Base-by-base conservation (phyloP, 202 grass and related monocot genomes). In the Tripidium arundinaceum region DNA sequence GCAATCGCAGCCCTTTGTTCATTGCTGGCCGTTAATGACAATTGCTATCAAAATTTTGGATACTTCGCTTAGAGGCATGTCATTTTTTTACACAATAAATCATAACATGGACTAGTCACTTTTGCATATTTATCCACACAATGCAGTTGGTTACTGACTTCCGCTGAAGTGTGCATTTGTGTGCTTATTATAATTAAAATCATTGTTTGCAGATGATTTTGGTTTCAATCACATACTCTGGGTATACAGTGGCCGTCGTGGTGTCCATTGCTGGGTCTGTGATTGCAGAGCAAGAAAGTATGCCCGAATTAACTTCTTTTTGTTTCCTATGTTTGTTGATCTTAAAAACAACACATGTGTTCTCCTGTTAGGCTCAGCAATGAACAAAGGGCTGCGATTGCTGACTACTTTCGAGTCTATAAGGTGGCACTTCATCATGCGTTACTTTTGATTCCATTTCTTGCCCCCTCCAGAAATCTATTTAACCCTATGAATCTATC, bases 191-290 rank as follows among this genome's bases (percentile, higher is more conserved):
- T 52, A 70, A 43, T 12, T 59, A 3, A 74, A 61, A 31, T 31
- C 41, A 55, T 65, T 34, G 14, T 70, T 77, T 87, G 63, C 84
- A 98, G 91, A 92, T 84, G 91, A 94, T 92, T 98, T 98, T 86
- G 86, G 89, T 68, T 97, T 98, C 83, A 94, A 77, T 76, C 94
- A 98, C 83, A 98, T 98, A 81, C 26, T 94, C 52, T 98, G 94
- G 94, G 93, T 88, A 39, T 96, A 90, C 76, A 92, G 93, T 90
- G 89, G 90, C 2, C 79, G 85, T 31, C 93, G 87, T 76, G 90
- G 93, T 74, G 93, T 97, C 34, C 93, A 97, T 82, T 97, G 93
- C 81, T 97, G 93, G 95, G 92, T 98, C 59, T 98, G 95, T 83
- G 95, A 98, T 86, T 83, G 76, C 36, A 90, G 77, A 87, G 92